Percentiles rank a stretch among this genome's conserved stretches.
Conservation (phyloP, 2,329 filamentous ascomycete genomes). For the Ophiostoma triangulosporum region DNA sequence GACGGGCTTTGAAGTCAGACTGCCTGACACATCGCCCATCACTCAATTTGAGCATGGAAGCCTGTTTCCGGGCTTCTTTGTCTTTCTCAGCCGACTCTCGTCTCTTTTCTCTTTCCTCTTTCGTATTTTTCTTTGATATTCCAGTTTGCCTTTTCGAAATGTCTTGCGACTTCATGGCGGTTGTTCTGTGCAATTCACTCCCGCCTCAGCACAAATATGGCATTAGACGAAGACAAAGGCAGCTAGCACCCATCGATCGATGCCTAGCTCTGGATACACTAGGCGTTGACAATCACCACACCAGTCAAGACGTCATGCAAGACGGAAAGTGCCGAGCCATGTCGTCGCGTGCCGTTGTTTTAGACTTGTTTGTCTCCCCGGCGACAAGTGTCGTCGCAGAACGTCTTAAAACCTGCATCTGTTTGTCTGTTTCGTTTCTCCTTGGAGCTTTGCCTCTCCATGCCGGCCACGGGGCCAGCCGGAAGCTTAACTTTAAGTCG, state of each 20-base stretch:
- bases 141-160: too few relatives aligned
- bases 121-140: too few relatives aligned
- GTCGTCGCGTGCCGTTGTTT: not conserved
- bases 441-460: too few relatives aligned
- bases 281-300: not conserved
- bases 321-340: not conserved
- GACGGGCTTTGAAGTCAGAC: slow-evolving; percentile 8
- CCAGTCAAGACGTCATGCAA: not conserved
- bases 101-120: not conserved
- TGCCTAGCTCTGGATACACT: too few relatives aligned
- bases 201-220: too few relatives aligned
- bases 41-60: not conserved
- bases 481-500: slow-evolving; percentile 1
- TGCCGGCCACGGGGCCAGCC: slow-evolving; percentile 11
- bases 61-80: not conserved
- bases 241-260: too few relatives aligned
- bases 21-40: slow-evolving; percentile 14
- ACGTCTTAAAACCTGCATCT: not conserved
- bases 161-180: too few relatives aligned
- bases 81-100: not conserved
- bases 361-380: not conserved
- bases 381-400: not conserved
- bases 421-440: not conserved
- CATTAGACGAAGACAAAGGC: not conserved
- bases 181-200: too few relatives aligned